Evolutionary conservation across 331 rosid genomes (phyloP).

Genomic region (Stylosanthes scabra): DNA sequence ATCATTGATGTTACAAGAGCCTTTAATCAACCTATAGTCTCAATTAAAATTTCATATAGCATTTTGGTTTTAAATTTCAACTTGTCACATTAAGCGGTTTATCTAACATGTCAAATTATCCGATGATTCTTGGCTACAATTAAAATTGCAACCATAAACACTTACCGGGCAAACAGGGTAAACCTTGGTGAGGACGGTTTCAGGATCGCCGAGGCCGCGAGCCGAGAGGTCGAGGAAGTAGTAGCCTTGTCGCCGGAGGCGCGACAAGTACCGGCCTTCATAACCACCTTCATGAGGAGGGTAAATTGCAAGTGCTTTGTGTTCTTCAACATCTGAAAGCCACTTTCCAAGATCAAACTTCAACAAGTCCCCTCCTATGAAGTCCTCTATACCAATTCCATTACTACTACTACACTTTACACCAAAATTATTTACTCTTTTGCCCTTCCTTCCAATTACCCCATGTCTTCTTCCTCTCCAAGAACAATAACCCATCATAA

Average conservation of each 20-base stretch:
- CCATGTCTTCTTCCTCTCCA: conserved; percentile 31
- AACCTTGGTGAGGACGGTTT: conserved; percentile 88
- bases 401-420: conserved; percentile 46
- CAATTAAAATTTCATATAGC: too few relatives aligned
- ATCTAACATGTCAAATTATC: too few relatives aligned
- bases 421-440: conserved; percentile 51
- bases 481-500: conserved; percentile 7
- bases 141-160: background rate
- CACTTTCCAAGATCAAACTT: conserved; percentile 71
- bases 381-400: conserved; percentile 68
- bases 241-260: conserved; percentile 81
- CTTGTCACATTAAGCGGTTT: too few relatives aligned
- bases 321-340: conserved; percentile 97
- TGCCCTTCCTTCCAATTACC: conserved; percentile 30
- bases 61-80: too few relatives aligned
- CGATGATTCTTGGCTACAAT: too few relatives aligned
- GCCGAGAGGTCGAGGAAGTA: conserved; percentile 89
- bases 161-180: conserved; percentile 98
- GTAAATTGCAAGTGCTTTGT: conserved; percentile 88
- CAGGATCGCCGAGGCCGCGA: conserved; percentile 97
- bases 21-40: too few relatives aligned
- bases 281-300: conserved; percentile 98
- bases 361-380: conserved; percentile 90
- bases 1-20: background rate
- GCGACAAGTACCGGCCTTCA: conserved; percentile 83